phyloP scores from a whole-genome alignment of 2,329 filamentous ascomycete genomes.

The Aureobasidium pullulans region DNA sequence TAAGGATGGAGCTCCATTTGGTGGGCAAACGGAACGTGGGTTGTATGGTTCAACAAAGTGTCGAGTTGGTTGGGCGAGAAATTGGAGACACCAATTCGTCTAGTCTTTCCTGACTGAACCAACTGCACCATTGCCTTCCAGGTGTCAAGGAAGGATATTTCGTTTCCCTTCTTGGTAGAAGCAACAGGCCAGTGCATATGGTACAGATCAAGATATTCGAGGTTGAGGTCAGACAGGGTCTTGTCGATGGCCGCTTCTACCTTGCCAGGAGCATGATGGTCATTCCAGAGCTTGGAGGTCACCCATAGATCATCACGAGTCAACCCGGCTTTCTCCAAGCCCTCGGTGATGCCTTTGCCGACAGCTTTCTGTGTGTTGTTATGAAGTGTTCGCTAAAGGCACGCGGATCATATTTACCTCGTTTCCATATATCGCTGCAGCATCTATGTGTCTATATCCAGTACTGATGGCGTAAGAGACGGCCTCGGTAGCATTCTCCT shows the following conservation, averaged over 20 bases:
- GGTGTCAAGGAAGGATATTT: constrained; percentile 36
- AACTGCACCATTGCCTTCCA: constrained; percentile 62
- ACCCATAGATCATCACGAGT: constrained; percentile 32
- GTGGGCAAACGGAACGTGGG: constrained; percentile 61
- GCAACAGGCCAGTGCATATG: constrained; percentile 40
- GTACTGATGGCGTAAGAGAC: constrained; percentile 35
- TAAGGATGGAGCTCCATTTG: constrained; percentile 79
- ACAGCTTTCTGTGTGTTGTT: constrained; percentile 26
- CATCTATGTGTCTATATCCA: constrained; percentile 50
- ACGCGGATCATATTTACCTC: constrained; percentile 20
- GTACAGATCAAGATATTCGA: constrained; percentile 38
- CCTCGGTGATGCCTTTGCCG: constrained; percentile 34
- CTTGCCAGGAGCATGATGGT: constrained; percentile 25
- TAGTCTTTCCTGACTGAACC: constrained; percentile 52
- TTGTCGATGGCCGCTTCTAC: constrained; percentile 28
- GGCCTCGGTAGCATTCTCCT: constrained; percentile 28
- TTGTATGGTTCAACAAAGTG: constrained; percentile 48
- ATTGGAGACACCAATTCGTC: constrained; percentile 72
- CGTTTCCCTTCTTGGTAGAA: constrained; percentile 15
- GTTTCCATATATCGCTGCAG: constrained; percentile 38
- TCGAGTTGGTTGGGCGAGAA: constrained; percentile 51
- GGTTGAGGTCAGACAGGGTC: constrained; percentile 32
- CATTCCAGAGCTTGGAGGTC: constrained; percentile 34
- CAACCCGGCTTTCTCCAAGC: constrained; percentile 26
- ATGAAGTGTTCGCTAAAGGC: background rate